Evolutionary conservation across 352 stramenopile species (phyloP).

Genomic region (Phytophthora podocarpi): DNA sequence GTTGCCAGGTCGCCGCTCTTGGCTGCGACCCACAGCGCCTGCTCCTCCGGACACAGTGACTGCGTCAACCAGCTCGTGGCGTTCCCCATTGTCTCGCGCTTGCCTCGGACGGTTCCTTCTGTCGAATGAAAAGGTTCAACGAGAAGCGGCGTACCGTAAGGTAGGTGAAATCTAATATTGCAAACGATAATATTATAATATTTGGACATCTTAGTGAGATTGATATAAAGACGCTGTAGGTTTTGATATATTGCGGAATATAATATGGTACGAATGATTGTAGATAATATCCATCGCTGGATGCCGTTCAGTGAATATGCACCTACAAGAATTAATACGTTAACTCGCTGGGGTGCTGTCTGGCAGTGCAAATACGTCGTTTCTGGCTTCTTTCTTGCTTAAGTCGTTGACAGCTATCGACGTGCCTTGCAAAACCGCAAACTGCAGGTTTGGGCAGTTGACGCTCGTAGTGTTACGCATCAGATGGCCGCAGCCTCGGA

Average conservation of each 20-base stretch:
- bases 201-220: neutral
- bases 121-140: conserved; percentile 9
- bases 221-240: neutral
- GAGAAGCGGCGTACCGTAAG: conserved; percentile 1
- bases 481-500: conserved; percentile 55
- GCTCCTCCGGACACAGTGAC: conserved; percentile 73
- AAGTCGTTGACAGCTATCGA: conserved; percentile 48
- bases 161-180: neutral
- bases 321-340: too few relatives aligned
- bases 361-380: conserved; percentile 24
- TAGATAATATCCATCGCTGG: conserved; percentile 18
- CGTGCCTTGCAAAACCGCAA: conserved; percentile 50
- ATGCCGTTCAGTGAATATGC: neutral
- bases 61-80: conserved; percentile 75
- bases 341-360: too few relatives aligned
- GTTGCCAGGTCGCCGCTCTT: conserved; percentile 68
- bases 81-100: conserved; percentile 60
- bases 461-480: conserved; percentile 37
- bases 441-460: conserved; percentile 47
- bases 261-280: conserved; percentile 20
- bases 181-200: conserved; percentile 1
- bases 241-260: neutral
- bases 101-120: conserved; percentile 1
- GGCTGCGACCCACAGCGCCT: conserved; percentile 76
- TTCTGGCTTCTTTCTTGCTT: conserved; percentile 17